These are phyloP conservation scores for Diaporthe nobilis DNA, from an alignment of 2,329 filamentous ascomycete genomes.

Conservation along the genomic window DNA sequence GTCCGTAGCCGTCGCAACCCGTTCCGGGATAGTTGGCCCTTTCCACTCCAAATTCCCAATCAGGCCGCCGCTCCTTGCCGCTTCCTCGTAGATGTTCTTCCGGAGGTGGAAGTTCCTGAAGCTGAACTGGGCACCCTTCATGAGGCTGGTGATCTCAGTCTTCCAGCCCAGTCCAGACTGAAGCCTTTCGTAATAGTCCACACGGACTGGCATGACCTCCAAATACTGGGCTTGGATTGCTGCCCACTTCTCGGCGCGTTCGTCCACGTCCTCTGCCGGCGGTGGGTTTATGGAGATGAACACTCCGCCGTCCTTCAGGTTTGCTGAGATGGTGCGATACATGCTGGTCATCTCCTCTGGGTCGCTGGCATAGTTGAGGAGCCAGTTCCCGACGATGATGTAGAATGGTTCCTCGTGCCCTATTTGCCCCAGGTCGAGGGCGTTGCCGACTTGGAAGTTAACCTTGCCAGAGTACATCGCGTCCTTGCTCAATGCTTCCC, in stretches of 20 bases:
- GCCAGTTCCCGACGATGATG: constrained; percentile 53
- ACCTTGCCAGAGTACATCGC: constrained; percentile 33
- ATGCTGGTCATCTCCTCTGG: constrained; percentile 50
- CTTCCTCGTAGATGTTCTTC: constrained; percentile 48
- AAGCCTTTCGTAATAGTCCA: constrained; percentile 38
- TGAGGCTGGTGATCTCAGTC: constrained; percentile 28
- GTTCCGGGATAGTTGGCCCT: constrained; percentile 44
- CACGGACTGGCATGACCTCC: constrained; percentile 8
- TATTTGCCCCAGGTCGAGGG: constrained; percentile 45
- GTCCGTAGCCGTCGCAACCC: constrained; percentile 5
- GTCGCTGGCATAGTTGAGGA: constrained; percentile 54
- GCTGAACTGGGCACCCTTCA: constrained; percentile 42
- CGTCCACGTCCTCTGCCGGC: constrained; percentile 38
- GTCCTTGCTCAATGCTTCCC: constrained; percentile 30
- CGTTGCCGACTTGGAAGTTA: constrained; percentile 46
- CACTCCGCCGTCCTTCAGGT: constrained; percentile 52
- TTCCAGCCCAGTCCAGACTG: constrained; percentile 39
- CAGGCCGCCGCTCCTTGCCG: constrained; percentile 49
- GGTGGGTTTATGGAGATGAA: constrained; percentile 50
- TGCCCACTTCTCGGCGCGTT: constrained; percentile 19
- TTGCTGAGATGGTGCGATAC: constrained; percentile 52
- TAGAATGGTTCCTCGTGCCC: constrained; percentile 50
- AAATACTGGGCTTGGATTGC: constrained; percentile 8
- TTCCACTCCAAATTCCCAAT: constrained; percentile 47
- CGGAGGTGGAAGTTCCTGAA: constrained; percentile 49